Percentiles rank a stretch among this genome's conserved stretches.
phyloP scores from a whole-genome alignment of 768 basidiomycete species.

The Russula griseocarnosa region DNA sequence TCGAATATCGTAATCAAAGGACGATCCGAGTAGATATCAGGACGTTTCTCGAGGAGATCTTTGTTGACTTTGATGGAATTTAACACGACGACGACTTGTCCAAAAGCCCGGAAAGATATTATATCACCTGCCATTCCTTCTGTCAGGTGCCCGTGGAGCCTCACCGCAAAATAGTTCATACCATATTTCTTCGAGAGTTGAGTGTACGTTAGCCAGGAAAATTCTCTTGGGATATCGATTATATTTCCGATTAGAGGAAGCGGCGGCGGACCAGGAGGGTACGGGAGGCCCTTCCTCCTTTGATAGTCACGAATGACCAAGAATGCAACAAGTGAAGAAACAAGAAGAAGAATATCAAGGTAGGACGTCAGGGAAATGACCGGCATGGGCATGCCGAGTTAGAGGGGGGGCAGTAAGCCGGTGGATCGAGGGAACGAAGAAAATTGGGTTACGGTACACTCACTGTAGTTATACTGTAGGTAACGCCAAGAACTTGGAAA shows the following conservation, averaged over 20 bases:
- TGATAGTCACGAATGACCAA: conserved; percentile 1
- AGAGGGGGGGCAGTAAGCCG: no score
- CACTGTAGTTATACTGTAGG: no score
- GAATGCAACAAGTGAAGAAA: not conserved
- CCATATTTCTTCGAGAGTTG: not conserved
- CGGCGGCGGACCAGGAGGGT: conserved; percentile 20
- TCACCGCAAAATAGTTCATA: not conserved
- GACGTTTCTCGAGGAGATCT: conserved; percentile 51
- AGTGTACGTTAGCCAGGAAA: conserved; percentile 12
- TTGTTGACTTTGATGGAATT: conserved; percentile 44
- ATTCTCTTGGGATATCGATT: conserved; percentile 13
- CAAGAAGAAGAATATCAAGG: conserved; percentile 1
- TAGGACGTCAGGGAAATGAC: not conserved
- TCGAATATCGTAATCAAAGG: not conserved
- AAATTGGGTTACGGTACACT: no score
- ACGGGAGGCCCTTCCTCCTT: not conserved
- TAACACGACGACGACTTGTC: conserved; percentile 48
- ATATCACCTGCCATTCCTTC: not conserved
- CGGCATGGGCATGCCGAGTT: no score
- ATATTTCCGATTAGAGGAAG: conserved; percentile 16
- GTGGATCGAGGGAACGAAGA: no score
- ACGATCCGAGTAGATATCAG: conserved; percentile 33
- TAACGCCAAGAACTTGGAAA: no score
- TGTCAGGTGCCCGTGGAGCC: not conserved
- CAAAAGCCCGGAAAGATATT: conserved; percentile 36